phyloP scores from a whole-genome alignment of 2,329 filamentous ascomycete species.

The Juglanconis oblonga region DNA sequence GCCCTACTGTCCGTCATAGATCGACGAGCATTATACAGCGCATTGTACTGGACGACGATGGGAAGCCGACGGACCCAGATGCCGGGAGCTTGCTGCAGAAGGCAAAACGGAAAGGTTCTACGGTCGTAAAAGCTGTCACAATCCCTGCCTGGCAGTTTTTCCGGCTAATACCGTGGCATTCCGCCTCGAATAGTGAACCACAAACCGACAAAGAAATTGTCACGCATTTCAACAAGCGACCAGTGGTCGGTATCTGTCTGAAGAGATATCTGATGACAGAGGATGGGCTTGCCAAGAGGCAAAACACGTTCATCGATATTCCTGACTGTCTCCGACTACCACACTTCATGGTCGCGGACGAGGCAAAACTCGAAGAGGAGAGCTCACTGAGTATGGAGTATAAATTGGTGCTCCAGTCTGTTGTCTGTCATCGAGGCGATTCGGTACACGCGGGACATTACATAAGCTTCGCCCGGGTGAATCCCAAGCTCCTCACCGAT shows the following conservation, averaged over 20 bases:
- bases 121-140: conserved; percentile 73
- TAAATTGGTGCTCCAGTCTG: conserved; percentile 85
- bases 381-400: conserved; percentile 81
- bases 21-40: conserved; percentile 62
- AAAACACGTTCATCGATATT: conserved; percentile 86
- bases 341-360: conserved; percentile 79
- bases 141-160: conserved; percentile 99
- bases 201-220: conserved; percentile 75
- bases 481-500: conserved; percentile 58
- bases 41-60: conserved; percentile 51
- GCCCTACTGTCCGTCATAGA: conserved; percentile 41
- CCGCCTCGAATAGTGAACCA: conserved; percentile 51
- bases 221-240: conserved; percentile 80
- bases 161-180: conserved; percentile 90
- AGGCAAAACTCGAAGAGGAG: conserved; percentile 56
- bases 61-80: conserved; percentile 41
- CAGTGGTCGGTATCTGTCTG: conserved; percentile 87
- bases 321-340: conserved; percentile 77
- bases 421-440: conserved; percentile 86
- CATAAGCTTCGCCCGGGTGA: conserved; percentile 76
- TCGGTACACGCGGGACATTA: conserved; percentile 91
- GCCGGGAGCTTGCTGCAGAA: conserved; percentile 40
- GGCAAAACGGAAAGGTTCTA: conserved; percentile 45
- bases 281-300: conserved; percentile 65
- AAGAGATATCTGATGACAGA: conserved; percentile 82